Evolutionary conservation across 1,284 basidiomycete genomes (phyloP), one percentile per base, ranked within the genome.

Genomic region (Irpex sp.): DNA sequence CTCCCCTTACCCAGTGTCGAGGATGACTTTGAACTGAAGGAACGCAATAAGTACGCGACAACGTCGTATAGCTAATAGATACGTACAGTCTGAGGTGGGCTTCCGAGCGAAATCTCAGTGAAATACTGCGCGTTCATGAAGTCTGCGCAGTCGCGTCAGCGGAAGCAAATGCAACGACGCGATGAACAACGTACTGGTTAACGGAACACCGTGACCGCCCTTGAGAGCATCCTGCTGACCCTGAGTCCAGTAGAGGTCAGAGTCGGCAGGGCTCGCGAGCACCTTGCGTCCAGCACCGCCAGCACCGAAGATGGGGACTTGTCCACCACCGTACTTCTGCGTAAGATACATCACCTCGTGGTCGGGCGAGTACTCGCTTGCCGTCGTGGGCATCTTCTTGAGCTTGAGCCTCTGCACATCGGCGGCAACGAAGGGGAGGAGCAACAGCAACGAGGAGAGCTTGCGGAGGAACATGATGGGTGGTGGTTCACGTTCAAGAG

Each of bases 81-180:
- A 49, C 57, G 13, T 72, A 89, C 88, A 49, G 74, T 80, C 78
- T 97, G 94, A 58, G 93, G 82, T 11, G 94, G 94, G 2, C 81
- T 83, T 13, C 94, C 97, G 62, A 99, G 76, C 8, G 81, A 77
- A 68, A 99, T 97, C 69, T 96, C 92, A 44, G 95, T 86, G 76
- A 87, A 99, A 81, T 99, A 98, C 78, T 99, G 97, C 34, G 97
- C 96, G 75, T 98, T 98, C 87, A 97, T 88, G 81, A 95, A 99
- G 83, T 99, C 96, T 87, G 67, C 19, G 26, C 26, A 17, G 26
- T 54, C 84, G 61, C 5, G 26, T 51, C 48, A 64, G 17, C 52
- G 61, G 49, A 48, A 62, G 57, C 38, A 58, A 17, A 17, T 17
- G 21, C 21, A 26, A 34, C 15, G 51, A 49, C 36, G 58, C 17